Evolutionary conservation across 75 land plant genomes (phyloP).

Genomic region (Cryptomeria japonica): DNA sequence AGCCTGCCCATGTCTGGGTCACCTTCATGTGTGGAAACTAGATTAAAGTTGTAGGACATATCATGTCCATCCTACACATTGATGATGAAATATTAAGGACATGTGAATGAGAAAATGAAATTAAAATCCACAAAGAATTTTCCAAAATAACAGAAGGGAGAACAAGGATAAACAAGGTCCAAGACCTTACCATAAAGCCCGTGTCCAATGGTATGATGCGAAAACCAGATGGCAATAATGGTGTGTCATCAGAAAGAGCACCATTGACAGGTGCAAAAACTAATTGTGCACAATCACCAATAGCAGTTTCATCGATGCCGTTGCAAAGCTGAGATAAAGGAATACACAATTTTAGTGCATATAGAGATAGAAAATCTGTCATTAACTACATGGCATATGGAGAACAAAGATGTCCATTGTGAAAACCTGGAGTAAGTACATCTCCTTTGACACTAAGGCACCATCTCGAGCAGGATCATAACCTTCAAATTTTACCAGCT

Average conservation of each 20-base stretch:
- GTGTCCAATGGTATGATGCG: slow-evolving; percentile 30
- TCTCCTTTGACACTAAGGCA: slow-evolving; percentile 26
- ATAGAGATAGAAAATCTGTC: not conserved
- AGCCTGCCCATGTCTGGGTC: slow-evolving; percentile 14
- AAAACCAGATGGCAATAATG: slow-evolving; percentile 44
- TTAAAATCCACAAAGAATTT: not conserved
- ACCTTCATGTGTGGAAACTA: slow-evolving; percentile 36
- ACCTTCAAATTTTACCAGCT: slow-evolving; percentile 41
- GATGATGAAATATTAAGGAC: not conserved
- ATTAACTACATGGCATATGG: not conserved
- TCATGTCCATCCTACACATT: slow-evolving; percentile 35
- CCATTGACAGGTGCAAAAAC: slow-evolving; percentile 54
- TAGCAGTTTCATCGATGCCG: slow-evolving; percentile 34
- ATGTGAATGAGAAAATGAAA: not conserved
- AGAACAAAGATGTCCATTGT: not conserved
- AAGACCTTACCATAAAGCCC: slow-evolving; percentile 3
- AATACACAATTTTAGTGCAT: not conserved
- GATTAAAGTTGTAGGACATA: slow-evolving; percentile 29
- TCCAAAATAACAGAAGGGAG: not conserved
- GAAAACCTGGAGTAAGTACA: slow-evolving; percentile 36
- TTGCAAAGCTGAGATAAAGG: slow-evolving; percentile 36
- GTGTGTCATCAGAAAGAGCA: slow-evolving; percentile 42
- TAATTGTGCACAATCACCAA: slow-evolving; percentile 40
- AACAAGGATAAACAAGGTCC: not conserved
- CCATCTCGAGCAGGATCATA: slow-evolving; percentile 23